Percentiles rank a stretch among this genome's conserved stretches.
phyloP scores from a whole-genome alignment of 257 asterid species.

The Solanum raphanifolium region DNA sequence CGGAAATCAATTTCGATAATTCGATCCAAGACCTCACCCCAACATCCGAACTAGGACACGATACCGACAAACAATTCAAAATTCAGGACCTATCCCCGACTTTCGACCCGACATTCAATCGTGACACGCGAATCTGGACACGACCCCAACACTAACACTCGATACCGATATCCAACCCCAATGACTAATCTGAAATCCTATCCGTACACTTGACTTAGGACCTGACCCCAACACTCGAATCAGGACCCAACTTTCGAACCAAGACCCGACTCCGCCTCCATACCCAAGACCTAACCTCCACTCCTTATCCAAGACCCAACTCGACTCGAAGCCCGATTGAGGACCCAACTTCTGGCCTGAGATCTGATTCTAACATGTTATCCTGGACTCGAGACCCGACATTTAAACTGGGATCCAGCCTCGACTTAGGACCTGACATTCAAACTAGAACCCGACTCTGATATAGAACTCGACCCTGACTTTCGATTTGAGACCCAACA shows the following conservation, averaged over 20 bases:
- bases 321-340: background rate
- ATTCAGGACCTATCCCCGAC: background rate
- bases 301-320: background rate
- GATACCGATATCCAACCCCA: background rate
- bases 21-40: background rate
- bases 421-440: background rate
- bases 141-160: background rate
- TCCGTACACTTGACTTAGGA: background rate
- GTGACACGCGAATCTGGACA: background rate
- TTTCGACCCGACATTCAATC: background rate
- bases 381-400: background rate
- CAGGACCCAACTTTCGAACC: background rate
- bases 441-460: background rate
- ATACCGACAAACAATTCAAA: background rate
- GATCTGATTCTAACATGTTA: fast-evolving
- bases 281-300: no score
- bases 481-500: background rate
- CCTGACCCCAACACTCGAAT: background rate
- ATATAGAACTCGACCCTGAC: background rate
- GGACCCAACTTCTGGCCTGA: background rate
- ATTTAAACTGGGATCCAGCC: no score
- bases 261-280: background rate
- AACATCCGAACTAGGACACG: background rate
- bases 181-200: background rate
- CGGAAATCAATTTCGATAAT: no score